A percentile compares a stretch with the other conserved stretches of the same genome.
phyloP scores from a whole-genome alignment of 148 eudicot species.

The Fagopyrum homotropicum region DNA sequence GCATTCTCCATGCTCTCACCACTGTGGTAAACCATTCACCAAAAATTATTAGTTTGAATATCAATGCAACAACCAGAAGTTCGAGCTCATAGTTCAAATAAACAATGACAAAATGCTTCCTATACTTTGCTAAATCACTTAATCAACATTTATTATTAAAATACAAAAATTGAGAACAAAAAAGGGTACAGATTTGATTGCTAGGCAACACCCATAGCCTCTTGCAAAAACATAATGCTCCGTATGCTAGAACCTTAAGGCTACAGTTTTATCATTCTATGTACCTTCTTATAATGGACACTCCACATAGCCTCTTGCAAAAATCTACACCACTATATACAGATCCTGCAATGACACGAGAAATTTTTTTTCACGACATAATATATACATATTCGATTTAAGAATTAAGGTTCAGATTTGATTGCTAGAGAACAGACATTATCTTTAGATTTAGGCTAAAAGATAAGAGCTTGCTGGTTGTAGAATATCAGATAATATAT shows the following conservation, averaged over 20 bases:
- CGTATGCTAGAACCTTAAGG: no score
- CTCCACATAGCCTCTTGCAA: slow-evolving; percentile 92
- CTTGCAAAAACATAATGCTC: no score
- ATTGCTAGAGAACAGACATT: not conserved
- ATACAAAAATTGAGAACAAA: not conserved
- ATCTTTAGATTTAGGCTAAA: not conserved
- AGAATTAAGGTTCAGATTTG: not conserved
- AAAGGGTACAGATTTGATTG: not conserved
- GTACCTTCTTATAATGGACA: slow-evolving; percentile 86
- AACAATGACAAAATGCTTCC: not conserved
- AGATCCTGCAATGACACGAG: slow-evolving; percentile 46
- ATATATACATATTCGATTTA: not conserved
- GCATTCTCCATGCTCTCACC: slow-evolving; percentile 99
- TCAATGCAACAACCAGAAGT: not conserved
- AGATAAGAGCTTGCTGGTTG: not conserved
- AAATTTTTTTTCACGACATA: not conserved
- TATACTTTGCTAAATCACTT: not conserved
- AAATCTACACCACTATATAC: slow-evolving; percentile 96
- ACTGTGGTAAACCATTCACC: slow-evolving; percentile 24
- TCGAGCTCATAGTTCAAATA: not conserved
- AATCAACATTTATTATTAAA: not conserved
- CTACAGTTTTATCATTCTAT: not conserved
- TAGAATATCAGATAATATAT: not conserved
- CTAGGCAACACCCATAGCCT: no score
- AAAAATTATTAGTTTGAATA: not conserved